phyloP scores from a whole-genome alignment of 208 protist genomes.

The Leishmania guyanensis region DNA sequence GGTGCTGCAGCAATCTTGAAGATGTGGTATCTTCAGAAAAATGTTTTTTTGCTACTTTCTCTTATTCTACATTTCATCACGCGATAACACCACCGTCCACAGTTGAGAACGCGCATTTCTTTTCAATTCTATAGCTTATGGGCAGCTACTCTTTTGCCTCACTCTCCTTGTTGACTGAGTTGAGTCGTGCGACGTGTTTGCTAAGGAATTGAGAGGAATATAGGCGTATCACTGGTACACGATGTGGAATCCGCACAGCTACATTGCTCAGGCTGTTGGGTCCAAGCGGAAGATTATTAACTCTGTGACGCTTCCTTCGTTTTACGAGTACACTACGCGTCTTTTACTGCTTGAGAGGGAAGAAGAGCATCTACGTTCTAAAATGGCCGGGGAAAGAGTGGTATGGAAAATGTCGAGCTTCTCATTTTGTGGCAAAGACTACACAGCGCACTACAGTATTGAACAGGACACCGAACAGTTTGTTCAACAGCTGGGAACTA shows the following conservation, averaged over 20 bases:
- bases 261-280: constrained; percentile 2
- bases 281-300: not conserved
- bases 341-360: not conserved
- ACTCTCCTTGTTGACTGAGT: not conserved
- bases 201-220: not conserved
- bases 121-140: no score
- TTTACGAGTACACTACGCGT: not conserved
- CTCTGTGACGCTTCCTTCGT: not conserved
- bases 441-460: not conserved
- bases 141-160: not conserved
- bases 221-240: fast-evolving
- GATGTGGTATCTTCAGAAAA: no score
- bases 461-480: not conserved
- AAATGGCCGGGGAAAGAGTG: not conserved
- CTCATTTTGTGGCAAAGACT: not conserved
- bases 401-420: not conserved
- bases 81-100: no score
- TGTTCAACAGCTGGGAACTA: not conserved
- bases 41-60: no score
- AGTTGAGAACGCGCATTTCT: no score
- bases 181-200: not conserved
- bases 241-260: constrained; percentile 10
- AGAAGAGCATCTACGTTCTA: not conserved
- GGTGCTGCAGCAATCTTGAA: no score
- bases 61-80: no score